Percentiles rank a stretch among this genome's conserved stretches.
These are phyloP conservation scores for Pyrus hybrid DNA, from an alignment of 331 rosid genomes.

Conservation along the genomic window DNA sequence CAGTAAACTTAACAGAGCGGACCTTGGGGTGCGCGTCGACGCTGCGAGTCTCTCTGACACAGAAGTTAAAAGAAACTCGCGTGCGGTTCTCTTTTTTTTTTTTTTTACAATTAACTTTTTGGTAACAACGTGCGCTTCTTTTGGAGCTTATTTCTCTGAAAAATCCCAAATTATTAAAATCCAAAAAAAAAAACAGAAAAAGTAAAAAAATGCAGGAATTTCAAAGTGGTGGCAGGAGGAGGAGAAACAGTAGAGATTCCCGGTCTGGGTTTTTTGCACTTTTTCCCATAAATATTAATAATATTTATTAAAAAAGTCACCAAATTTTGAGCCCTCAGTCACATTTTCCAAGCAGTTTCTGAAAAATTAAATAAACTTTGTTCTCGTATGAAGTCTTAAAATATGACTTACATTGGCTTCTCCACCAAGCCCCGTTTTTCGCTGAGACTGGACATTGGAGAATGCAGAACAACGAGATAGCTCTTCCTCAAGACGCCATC, in stretches of 20 bases:
- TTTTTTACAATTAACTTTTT: not conserved
- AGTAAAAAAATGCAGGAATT: not conserved
- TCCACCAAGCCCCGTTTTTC: not conserved
- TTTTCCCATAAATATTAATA: not conserved
- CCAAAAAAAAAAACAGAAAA: not conserved
- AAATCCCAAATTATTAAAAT: not conserved
- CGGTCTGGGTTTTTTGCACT: not conserved
- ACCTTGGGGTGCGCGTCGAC: slow-evolving; percentile 13
- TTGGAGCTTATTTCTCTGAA: not conserved
- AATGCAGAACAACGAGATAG: not conserved
- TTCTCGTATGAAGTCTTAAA: not conserved
- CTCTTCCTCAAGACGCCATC: not conserved
- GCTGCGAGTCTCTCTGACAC: slow-evolving; percentile 20
- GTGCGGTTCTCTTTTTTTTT: not conserved
- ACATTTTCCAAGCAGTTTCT: not conserved
- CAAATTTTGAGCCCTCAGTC: not conserved
- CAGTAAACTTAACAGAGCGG: not conserved
- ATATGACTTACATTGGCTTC: not conserved
- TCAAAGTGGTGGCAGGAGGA: slow-evolving; percentile 4
- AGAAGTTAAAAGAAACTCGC: slow-evolving; percentile 25
- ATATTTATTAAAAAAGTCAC: not conserved
- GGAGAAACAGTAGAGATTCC: not conserved
- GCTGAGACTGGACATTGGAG: not conserved
- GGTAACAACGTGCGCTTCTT: not conserved
- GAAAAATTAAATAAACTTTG: not conserved